These are phyloP conservation scores for Trichoderma arundinaceum DNA, from an alignment of 2,329 filamentous ascomycete species.

Conservation along the genomic window DNA sequence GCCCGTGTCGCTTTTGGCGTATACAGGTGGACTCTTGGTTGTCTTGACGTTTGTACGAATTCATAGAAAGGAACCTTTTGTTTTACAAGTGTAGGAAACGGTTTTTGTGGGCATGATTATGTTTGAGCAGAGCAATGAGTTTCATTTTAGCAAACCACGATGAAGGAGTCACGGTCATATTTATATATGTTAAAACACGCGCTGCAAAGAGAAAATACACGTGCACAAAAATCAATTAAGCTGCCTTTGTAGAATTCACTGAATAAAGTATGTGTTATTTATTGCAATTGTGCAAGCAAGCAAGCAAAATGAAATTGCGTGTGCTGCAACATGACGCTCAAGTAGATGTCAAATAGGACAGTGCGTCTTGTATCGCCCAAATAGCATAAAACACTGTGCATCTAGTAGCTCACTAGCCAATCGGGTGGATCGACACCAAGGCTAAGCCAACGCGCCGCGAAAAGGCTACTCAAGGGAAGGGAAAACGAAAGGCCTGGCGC, in stretches of 20 bases:
- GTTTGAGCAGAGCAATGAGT: neutral
- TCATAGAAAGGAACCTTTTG: slow-evolving; percentile 16
- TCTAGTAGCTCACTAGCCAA: neutral
- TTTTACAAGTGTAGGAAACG: neutral
- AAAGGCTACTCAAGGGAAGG: slow-evolving; percentile 21
- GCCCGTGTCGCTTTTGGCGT: slow-evolving; percentile 4
- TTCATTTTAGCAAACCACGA: neutral
- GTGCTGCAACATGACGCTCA: too few relatives aligned
- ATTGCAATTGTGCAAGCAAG: too few relatives aligned
- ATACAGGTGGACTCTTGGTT: neutral
- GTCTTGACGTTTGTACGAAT: neutral
- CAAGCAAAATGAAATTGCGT: too few relatives aligned
- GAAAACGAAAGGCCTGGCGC: slow-evolving; percentile 9
- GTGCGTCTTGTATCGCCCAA: too few relatives aligned
- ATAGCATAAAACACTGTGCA: neutral
- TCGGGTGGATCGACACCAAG: neutral
- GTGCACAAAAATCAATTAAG: too few relatives aligned
- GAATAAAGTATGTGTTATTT: too few relatives aligned
- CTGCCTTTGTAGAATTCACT: too few relatives aligned
- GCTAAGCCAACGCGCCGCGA: slow-evolving; percentile 27
- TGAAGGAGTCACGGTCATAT: too few relatives aligned
- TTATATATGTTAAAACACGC: neutral
- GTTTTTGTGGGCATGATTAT: neutral
- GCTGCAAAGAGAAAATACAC: neutral
- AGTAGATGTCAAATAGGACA: too few relatives aligned